These are phyloP conservation scores for Entrophospora sp. DNA, from an alignment of 192 early-diverging fungal genomes.

Conservation along the genomic window DNA sequence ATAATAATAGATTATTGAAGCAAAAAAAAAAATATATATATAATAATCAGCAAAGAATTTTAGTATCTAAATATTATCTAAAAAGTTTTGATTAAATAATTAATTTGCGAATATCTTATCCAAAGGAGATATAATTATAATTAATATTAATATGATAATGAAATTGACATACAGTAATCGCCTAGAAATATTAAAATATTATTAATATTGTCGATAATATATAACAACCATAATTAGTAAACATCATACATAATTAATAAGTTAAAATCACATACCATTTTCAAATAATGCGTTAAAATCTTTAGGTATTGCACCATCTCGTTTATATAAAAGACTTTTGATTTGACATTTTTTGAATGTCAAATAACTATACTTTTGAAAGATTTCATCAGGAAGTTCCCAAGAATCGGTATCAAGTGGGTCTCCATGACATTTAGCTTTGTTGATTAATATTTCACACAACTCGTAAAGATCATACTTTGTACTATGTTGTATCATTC, in stretches of 20 bases:
- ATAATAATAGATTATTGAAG: no score
- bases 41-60: no score
- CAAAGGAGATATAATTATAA: no score
- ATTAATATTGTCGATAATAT: no score
- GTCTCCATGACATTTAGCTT: constrained; percentile 33
- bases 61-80: no score
- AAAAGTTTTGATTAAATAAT: no score
- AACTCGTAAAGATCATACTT: constrained; percentile 27
- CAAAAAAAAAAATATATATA: no score
- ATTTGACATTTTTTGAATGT: not conserved
- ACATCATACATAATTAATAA: not conserved
- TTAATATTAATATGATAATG: no score
- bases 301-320: not conserved
- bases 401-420: constrained; percentile 31
- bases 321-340: not conserved
- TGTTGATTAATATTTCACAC: constrained; percentile 24
- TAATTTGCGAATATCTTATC: no score
- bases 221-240: no score
- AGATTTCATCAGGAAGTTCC: constrained; percentile 32
- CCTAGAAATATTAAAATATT: no score
- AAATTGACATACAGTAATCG: no score
- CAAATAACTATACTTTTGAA: constrained; percentile 28
- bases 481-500: constrained; percentile 30
- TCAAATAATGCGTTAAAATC: not conserved
- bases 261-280: not conserved